phyloP scores from a whole-genome alignment of 441 rosid genomes.

The Rhodomyrtus psidioides region DNA sequence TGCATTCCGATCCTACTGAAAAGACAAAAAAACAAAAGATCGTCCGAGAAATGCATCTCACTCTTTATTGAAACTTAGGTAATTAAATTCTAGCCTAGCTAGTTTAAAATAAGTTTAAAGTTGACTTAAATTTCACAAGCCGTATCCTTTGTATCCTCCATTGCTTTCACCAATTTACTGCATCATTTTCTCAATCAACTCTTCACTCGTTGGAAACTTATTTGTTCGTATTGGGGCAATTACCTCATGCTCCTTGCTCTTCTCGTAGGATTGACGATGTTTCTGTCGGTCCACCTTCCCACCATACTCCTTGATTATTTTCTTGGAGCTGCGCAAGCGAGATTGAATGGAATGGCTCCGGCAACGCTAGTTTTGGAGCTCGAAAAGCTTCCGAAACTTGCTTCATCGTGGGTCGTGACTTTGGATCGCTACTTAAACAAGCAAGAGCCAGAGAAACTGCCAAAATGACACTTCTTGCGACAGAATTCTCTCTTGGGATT shows the following conservation, averaged over 20 bases:
- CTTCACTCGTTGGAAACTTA: not conserved
- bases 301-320: not conserved
- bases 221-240: not conserved
- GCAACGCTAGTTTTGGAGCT: not conserved
- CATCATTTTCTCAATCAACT: not conserved
- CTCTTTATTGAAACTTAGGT: no score
- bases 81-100: no score
- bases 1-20: no score
- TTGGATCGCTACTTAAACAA: not conserved
- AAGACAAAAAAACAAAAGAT: no score
- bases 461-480: not conserved
- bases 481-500: not conserved
- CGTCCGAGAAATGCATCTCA: no score
- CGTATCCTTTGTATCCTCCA: not conserved
- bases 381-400: not conserved
- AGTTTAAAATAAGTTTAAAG: not conserved
- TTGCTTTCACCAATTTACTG: not conserved
- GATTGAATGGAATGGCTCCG: not conserved
- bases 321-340: not conserved
- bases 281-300: not conserved
- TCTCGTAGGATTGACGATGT: not conserved
- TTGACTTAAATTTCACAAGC: not conserved
- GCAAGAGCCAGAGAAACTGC: not conserved
- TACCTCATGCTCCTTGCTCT: not conserved
- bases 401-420: not conserved